Evolutionary conservation across 495 filamentous ascomycete species (phyloP).

Genomic region (Pyrenula aspistea): DNA sequence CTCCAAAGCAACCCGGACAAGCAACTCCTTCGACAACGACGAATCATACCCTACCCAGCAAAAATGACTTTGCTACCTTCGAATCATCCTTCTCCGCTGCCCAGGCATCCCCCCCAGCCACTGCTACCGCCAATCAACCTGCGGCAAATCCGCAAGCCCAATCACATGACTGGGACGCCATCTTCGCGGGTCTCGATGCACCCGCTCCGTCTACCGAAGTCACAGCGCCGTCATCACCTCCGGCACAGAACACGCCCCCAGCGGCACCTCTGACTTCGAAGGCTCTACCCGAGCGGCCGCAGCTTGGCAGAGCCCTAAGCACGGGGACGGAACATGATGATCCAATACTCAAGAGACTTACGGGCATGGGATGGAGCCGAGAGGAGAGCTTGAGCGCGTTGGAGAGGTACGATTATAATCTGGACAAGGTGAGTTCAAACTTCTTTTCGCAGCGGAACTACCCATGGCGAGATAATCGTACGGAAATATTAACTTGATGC

Average conservation of each 20-base stretch:
- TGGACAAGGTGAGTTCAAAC: slow-evolving; percentile 68
- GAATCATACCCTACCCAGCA: slow-evolving; percentile 12
- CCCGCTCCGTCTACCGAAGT: not conserved
- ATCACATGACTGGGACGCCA: slow-evolving; percentile 86
- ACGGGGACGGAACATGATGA: slow-evolving; percentile 75
- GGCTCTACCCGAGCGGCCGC: slow-evolving; percentile 19
- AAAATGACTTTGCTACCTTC: slow-evolving; percentile 41
- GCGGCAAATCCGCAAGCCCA: slow-evolving; percentile 3
- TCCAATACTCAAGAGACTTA: slow-evolving; percentile 80
- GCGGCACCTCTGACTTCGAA: not conserved
- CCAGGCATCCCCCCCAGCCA: slow-evolving; percentile 13
- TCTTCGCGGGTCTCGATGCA: slow-evolving; percentile 67
- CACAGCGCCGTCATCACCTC: slow-evolving; percentile 29
- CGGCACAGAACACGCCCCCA: slow-evolving; percentile 5
- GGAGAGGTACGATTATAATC: slow-evolving; percentile 91
- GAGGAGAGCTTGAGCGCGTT: slow-evolving; percentile 69
- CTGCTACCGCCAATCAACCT: slow-evolving; percentile 18
- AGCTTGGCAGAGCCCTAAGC: slow-evolving; percentile 55
- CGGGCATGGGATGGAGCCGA: slow-evolving; percentile 80
- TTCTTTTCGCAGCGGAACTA: not conserved
- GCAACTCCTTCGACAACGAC: slow-evolving; percentile 29
- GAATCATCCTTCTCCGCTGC: slow-evolving; percentile 22
- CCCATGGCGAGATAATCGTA: not conserved
- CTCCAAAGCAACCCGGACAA: slow-evolving; percentile 14
- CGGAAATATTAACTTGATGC: not conserved